Evolutionary conservation across 108 stramenopile species (phyloP), one percentile per base, ranked within the genome.

Genomic region (Discostella stelligeroides): DNA sequence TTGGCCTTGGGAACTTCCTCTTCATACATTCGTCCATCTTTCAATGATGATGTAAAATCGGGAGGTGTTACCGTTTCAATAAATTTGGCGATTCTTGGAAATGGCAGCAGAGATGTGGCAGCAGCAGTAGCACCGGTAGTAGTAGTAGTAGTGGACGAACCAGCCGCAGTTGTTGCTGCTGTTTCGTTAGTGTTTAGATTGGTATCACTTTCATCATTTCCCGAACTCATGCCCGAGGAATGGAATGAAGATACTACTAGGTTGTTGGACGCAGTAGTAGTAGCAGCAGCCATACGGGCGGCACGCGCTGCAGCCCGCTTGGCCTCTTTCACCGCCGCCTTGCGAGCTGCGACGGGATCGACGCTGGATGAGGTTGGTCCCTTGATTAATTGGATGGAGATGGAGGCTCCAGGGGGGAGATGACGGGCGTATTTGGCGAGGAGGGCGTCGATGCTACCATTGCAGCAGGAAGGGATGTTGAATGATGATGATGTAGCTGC

Each of bases 61-160:
- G 90, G 90, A 29, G 29, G 59, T 13, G 78, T 70, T 30, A 91
- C 84, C 18, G 86, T 86, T 60, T 91, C 88, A 14, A 73, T 38
- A 78, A 91, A 91, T 68, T 94, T 91, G 51, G 88, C 87, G 29
- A 91, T 57, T 37, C 86, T 46, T 7, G 92, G 92, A 78, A 91
- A 91, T 21, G 65, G 17, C 25, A 63, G 12, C 39, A 30, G 27
- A 55, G 13, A 45, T 45, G 13, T 17, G 4, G 13, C 9, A 10
- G 2, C 43, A n/a, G n/a, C 12, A 2, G 43, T 2, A 10, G 1
- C 9, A 45, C 9, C 9, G n/a, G 15, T 17, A 45, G 15, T 17
- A 45, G 15, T 24, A 29, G 39, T 46, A 9, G 61, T 1, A n/a
- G 61, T 0, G n/a, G 2, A 17, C 4, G 27, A n/a, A n/a, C n/a